A percentile compares a stretch with the other conserved stretches of the same genome.
phyloP scores from a whole-genome alignment of 2,329 filamentous ascomycete genomes.

The Fusarium paranaense region DNA sequence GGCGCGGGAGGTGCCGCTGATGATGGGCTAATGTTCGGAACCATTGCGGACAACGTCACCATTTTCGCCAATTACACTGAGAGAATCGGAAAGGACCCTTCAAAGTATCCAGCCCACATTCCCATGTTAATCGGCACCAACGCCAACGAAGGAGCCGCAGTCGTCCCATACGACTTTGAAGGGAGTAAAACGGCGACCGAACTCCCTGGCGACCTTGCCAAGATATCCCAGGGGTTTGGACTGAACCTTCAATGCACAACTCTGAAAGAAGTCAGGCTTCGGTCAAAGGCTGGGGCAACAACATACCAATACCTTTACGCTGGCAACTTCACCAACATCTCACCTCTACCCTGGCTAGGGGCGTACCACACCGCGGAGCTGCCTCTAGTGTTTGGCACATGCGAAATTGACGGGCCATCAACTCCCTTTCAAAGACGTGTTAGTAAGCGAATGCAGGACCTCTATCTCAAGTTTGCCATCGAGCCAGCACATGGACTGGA shows the following conservation, averaged over 20 bases:
- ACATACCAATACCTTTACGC: constrained; percentile 36
- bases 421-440: constrained; percentile 18
- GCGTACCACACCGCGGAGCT: constrained; percentile 33
- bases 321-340: constrained; percentile 35
- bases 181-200: constrained; percentile 20
- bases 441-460: constrained; percentile 32
- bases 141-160: constrained; percentile 26
- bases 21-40: constrained; percentile 14
- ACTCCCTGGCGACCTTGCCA: constrained; percentile 13
- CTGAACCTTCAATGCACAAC: constrained; percentile 31
- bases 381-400: constrained; percentile 32
- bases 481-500: constrained; percentile 18
- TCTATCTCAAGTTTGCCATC: constrained; percentile 22
- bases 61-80: constrained; percentile 20
- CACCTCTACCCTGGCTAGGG: constrained; percentile 30
- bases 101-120: not conserved
- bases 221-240: constrained; percentile 9
- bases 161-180: constrained; percentile 27
- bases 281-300: constrained; percentile 16
- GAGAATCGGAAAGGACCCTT: not conserved
- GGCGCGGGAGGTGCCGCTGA: constrained; percentile 30
- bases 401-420: constrained; percentile 5
- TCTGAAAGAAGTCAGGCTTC: constrained; percentile 17
- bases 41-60: constrained; percentile 22
- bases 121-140: constrained; percentile 34